These are phyloP conservation scores for Rhizophora mangle DNA, from an alignment of 345 rosid species.

Conservation along the genomic window DNA sequence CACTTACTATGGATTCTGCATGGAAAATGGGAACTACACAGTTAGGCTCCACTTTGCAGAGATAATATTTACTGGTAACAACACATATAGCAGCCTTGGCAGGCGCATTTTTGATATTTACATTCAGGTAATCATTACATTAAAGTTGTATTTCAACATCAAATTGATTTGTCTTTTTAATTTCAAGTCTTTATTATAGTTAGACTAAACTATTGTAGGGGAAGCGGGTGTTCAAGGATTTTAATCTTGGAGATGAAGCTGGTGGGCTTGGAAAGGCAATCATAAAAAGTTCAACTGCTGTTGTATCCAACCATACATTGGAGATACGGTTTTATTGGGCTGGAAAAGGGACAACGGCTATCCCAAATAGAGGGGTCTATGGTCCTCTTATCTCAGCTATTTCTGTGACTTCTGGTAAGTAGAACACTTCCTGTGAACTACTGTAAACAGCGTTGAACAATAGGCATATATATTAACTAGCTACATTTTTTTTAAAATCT, in stretches of 20 bases:
- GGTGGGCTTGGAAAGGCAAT: constrained; percentile 15
- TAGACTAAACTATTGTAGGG: neutral
- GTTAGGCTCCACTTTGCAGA: constrained; percentile 19
- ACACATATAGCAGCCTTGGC: constrained; percentile 10
- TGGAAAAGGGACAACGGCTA: constrained; percentile 18
- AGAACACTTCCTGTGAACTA: neutral
- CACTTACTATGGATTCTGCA: constrained; percentile 16
- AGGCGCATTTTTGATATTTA: constrained; percentile 16
- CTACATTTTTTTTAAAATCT: too few species aligned
- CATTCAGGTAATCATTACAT: constrained; percentile 9
- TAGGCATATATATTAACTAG: too few species aligned
- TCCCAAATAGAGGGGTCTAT: constrained; percentile 16
- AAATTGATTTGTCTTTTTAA: neutral
- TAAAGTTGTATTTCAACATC: too few species aligned
- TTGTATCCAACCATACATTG: constrained; percentile 2
- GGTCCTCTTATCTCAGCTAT: constrained; percentile 23
- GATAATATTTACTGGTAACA: constrained; percentile 10
- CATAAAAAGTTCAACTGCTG: constrained; percentile 9
- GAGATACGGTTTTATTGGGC: constrained; percentile 25
- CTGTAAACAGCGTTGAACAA: too few species aligned
- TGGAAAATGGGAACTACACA: constrained; percentile 18
- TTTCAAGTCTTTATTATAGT: neutral
- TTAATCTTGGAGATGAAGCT: constrained; percentile 13
- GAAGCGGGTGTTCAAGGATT: constrained; percentile 5
- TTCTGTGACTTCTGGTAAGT: constrained; percentile 17